Percentiles rank a stretch among this genome's conserved stretches.
These are phyloP conservation scores for Cicer bijugum DNA, from an alignment of 306 rosid genomes.

Conservation along the genomic window DNA sequence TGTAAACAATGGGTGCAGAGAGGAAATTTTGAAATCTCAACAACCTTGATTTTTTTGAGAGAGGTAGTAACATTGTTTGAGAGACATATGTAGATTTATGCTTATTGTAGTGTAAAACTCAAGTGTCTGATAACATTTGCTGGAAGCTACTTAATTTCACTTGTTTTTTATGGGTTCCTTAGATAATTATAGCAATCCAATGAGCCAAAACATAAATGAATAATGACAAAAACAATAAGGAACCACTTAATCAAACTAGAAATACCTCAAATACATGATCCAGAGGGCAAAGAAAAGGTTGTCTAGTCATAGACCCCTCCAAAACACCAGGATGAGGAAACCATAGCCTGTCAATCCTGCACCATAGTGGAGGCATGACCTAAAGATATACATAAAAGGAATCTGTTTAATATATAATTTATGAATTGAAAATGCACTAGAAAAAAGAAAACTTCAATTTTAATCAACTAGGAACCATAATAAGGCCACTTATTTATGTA, in stretches of 20 bases:
- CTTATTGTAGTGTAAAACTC: no score
- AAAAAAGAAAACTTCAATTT: conserved; percentile 23
- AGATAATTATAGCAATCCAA: conserved; percentile 20
- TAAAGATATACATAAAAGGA: conserved; percentile 44
- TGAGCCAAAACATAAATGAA: conserved; percentile 4
- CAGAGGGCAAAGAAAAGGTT: conserved; percentile 92
- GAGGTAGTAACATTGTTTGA: no score
- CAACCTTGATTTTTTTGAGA: no score
- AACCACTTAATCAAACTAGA: conserved; percentile 36
- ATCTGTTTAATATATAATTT: conserved; percentile 43
- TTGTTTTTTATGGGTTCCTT: neutral
- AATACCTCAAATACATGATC: conserved; percentile 98
- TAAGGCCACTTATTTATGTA: no score
- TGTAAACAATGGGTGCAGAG: conserved; percentile 1
- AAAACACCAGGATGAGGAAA: conserved; percentile 93
- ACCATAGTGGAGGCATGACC: conserved; percentile 99
- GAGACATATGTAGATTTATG: no score
- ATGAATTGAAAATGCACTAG: conserved; percentile 39
- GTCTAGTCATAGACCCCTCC: conserved; percentile 87
- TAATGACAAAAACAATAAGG: conserved; percentile 15
- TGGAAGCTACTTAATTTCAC: no score
- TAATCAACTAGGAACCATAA: neutral
- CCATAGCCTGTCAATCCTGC: conserved; percentile 98
- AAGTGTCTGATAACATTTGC: no score
- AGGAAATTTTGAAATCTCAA: neutral